These are phyloP conservation scores for Russula ochroleuca DNA, from an alignment of 768 basidiomycete genomes.

Conservation along the genomic window DNA sequence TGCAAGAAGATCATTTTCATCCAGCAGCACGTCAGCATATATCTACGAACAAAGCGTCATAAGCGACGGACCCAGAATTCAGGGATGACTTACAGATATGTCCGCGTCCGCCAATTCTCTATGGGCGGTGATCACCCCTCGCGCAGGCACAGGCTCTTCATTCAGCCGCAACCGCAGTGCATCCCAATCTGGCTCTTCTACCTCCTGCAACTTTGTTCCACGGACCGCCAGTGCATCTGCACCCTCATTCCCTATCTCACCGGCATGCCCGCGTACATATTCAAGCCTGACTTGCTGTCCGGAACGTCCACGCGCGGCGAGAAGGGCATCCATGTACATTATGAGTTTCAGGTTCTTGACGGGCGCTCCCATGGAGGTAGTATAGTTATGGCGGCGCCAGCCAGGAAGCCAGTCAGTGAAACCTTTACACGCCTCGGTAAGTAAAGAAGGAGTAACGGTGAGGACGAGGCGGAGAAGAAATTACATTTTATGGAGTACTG, in stretches of 20 bases:
- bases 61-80: background rate
- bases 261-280: conserved; percentile 77
- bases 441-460: conserved; percentile 18
- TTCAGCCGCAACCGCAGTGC: conserved; percentile 18
- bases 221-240: conserved; percentile 71
- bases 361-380: conserved; percentile 42
- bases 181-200: conserved; percentile 60
- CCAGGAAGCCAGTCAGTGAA: conserved; percentile 59
- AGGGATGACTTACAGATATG: conserved; percentile 2
- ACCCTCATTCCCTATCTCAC: conserved; percentile 78
- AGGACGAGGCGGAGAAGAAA: conserved; percentile 25
- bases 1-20: conserved; percentile 12
- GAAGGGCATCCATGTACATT: conserved; percentile 59
- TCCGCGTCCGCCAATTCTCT: background rate
- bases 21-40: conserved; percentile 21
- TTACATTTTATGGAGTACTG: conserved; percentile 77
- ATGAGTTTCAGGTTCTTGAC: conserved; percentile 76
- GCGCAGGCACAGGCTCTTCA: background rate
- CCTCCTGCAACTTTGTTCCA: conserved; percentile 43
- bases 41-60: conserved; percentile 1
- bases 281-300: conserved; percentile 58
- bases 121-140: background rate
- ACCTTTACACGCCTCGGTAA: conserved; percentile 43
- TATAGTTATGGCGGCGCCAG: conserved; percentile 60
- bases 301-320: conserved; percentile 46